These are phyloP conservation scores for Teratosphaeria nubilosa DNA, from an alignment of 2,329 filamentous ascomycete species.

Conservation along the genomic window DNA sequence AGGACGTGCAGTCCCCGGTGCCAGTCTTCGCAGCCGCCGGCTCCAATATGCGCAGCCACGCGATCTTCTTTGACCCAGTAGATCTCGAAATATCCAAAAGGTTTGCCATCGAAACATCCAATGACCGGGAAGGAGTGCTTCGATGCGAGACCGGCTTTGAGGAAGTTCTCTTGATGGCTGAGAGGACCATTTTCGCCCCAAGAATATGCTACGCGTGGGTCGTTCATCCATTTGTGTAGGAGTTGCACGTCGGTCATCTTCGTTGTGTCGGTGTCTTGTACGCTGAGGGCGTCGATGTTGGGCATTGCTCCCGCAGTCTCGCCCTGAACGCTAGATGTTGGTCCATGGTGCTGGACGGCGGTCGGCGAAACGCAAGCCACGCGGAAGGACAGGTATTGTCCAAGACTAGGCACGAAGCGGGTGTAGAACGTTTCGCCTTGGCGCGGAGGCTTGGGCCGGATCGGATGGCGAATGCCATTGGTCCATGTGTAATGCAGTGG, in stretches of 20 bases:
- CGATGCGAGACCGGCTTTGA: slow-evolving; percentile 54
- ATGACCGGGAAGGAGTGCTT: slow-evolving; percentile 82
- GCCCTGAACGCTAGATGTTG: slow-evolving; percentile 29
- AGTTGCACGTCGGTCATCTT: slow-evolving; percentile 52
- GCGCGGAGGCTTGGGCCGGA: slow-evolving; percentile 76
- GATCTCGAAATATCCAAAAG: slow-evolving; percentile 94
- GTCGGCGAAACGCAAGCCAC: slow-evolving; percentile 61
- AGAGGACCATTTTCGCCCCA: slow-evolving; percentile 61
- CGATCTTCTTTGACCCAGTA: slow-evolving; percentile 96
- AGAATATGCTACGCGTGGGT: slow-evolving; percentile 69
- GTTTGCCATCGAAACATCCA: slow-evolving; percentile 86
- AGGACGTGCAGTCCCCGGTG: slow-evolving; percentile 83
- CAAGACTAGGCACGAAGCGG: slow-evolving; percentile 70
- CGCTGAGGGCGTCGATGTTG: not conserved
- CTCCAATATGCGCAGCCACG: slow-evolving; percentile 57
- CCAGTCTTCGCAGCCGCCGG: slow-evolving; percentile 68
- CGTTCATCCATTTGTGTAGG: slow-evolving; percentile 80
- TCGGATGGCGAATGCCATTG: slow-evolving; percentile 69
- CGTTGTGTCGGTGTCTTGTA: slow-evolving; percentile 7
- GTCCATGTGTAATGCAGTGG: slow-evolving; percentile 74
- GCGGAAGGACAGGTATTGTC: slow-evolving; percentile 80
- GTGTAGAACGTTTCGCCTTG: slow-evolving; percentile 89
- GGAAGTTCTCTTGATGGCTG: slow-evolving; percentile 54
- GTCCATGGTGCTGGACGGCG: slow-evolving; percentile 55
- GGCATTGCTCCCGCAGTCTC: not conserved